Evolutionary conservation across 2,329 filamentous ascomycete genomes (phyloP).

Genomic region (Emydomyces testavorans): DNA sequence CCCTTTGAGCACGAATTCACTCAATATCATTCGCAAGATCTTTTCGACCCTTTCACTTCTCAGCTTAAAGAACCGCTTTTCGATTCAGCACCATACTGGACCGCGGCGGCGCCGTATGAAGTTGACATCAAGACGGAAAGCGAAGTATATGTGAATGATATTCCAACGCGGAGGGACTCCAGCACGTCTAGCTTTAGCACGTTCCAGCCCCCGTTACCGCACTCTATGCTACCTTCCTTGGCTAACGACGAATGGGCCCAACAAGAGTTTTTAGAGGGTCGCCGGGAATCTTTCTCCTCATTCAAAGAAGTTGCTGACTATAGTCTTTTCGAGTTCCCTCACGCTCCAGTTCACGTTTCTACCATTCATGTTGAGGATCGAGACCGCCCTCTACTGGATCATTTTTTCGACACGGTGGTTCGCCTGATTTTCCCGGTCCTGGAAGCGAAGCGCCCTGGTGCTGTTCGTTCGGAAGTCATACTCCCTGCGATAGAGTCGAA

Average conservation of each 20-base stretch:
- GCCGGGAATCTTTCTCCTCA: conserved; percentile 49
- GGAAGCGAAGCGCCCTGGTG: conserved; percentile 78
- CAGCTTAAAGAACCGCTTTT: conserved; percentile 44
- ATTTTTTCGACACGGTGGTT: conserved; percentile 80
- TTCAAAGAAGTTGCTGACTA: conserved; percentile 56
- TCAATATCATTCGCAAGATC: conserved; percentile 46
- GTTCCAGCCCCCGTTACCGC: conserved; percentile 65
- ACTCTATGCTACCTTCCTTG: conserved; percentile 53
- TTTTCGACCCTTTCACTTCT: conserved; percentile 33
- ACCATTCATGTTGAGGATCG: conserved; percentile 70
- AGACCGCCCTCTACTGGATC: conserved; percentile 75
- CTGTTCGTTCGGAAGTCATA: conserved; percentile 67
- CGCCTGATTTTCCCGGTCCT: conserved; percentile 85
- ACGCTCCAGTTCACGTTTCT: conserved; percentile 40
- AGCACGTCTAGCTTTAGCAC: conserved; percentile 87
- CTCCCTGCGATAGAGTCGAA: conserved; percentile 82
- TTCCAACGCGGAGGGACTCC: conserved; percentile 74
- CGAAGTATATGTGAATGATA: conserved; percentile 85
- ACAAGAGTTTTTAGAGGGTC: conserved; percentile 52
- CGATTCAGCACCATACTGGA: conserved; percentile 48
- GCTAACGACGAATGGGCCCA: conserved; percentile 59
- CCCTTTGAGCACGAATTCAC: conserved; percentile 56
- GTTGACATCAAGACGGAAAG: conserved; percentile 93
- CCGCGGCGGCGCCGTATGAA: conserved; percentile 64
- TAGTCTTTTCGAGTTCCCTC: conserved; percentile 73